A percentile compares a stretch with the other conserved stretches of the same genome.
These are phyloP conservation scores for Parasitella parasitica DNA, from an alignment of 371 early-diverging fungal genomes.

Conservation along the genomic window DNA sequence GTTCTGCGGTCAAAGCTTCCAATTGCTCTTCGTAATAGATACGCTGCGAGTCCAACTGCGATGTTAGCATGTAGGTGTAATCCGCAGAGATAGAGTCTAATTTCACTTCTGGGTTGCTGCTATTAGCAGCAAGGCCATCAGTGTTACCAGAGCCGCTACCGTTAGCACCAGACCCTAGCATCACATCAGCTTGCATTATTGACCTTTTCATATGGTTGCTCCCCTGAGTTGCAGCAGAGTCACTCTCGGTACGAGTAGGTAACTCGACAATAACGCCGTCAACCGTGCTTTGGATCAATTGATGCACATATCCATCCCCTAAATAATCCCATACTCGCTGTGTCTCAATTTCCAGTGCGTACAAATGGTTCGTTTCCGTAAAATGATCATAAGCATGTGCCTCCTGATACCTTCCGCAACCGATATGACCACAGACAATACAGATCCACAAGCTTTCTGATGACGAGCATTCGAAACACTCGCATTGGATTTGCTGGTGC, in stretches of 20 bases:
- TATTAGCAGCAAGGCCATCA: constrained; percentile 19
- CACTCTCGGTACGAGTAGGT: constrained; percentile 37
- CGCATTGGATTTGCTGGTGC: constrained; percentile 38
- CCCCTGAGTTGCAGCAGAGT: not conserved
- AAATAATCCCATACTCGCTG: constrained; percentile 97
- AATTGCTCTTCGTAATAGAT: constrained; percentile 82
- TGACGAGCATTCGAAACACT: constrained; percentile 71
- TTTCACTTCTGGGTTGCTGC: not conserved
- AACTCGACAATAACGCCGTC: constrained; percentile 93
- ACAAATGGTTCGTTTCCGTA: constrained; percentile 76
- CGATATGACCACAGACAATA: constrained; percentile 90
- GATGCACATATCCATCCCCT: constrained; percentile 93
- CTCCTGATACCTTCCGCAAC: constrained; percentile 76
- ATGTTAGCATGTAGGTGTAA: constrained; percentile 75
- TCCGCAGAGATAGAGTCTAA: constrained; percentile 39
- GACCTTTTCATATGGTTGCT: not conserved
- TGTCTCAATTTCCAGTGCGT: constrained; percentile 91
- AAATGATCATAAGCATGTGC: constrained; percentile 90
- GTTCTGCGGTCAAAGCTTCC: constrained; percentile 42
- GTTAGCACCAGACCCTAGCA: not conserved
- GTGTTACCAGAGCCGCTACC: not conserved
- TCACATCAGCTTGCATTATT: not conserved
- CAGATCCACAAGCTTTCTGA: constrained; percentile 88
- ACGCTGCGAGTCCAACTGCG: constrained; percentile 88
- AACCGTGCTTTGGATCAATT: constrained; percentile 82